Percentiles rank a stretch among this genome's conserved stretches.
Evolutionary conservation across 2,329 filamentous ascomycete genomes (phyloP).

Genomic region (Beauveria scarabaeidicola): DNA sequence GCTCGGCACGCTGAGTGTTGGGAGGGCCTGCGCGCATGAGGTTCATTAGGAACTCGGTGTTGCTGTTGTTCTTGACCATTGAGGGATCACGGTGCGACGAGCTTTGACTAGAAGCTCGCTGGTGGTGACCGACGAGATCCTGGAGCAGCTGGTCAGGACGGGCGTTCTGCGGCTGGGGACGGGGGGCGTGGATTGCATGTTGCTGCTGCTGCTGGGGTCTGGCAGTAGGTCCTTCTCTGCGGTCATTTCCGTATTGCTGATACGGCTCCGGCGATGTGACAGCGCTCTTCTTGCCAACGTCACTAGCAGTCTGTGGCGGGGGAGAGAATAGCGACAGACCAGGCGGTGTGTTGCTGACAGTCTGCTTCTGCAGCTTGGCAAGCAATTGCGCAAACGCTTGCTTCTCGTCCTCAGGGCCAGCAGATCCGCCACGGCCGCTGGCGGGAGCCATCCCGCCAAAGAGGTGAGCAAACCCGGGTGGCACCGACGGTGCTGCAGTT

Average conservation of each 20-base stretch:
- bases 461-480: slow-evolving; percentile 8
- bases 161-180: slow-evolving; percentile 41
- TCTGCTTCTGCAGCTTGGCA: slow-evolving; percentile 65
- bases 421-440: slow-evolving; percentile 14
- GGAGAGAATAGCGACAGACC: slow-evolving; percentile 34
- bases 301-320: slow-evolving; percentile 25
- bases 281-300: slow-evolving; percentile 26
- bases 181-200: slow-evolving; percentile 42
- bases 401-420: slow-evolving; percentile 56
- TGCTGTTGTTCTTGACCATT: slow-evolving; percentile 44
- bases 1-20: slow-evolving; percentile 44
- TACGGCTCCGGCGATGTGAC: slow-evolving; percentile 41
- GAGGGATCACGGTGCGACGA: slow-evolving; percentile 37
- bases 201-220: slow-evolving; percentile 37
- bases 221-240: slow-evolving; percentile 35
- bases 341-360: slow-evolving; percentile 37
- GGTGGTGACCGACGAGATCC: slow-evolving; percentile 51
- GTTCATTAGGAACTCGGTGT: slow-evolving; percentile 78
- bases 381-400: slow-evolving; percentile 78
- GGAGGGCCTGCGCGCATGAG: slow-evolving; percentile 56
- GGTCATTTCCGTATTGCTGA: slow-evolving; percentile 37
- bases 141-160: slow-evolving; percentile 54
- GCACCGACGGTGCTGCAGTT: slow-evolving; percentile 6
- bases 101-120: slow-evolving; percentile 44
- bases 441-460: not conserved